Evolutionary conservation across 208 protist genomes (phyloP).

Genomic region (Leptomonas pyrrhocoris): DNA sequence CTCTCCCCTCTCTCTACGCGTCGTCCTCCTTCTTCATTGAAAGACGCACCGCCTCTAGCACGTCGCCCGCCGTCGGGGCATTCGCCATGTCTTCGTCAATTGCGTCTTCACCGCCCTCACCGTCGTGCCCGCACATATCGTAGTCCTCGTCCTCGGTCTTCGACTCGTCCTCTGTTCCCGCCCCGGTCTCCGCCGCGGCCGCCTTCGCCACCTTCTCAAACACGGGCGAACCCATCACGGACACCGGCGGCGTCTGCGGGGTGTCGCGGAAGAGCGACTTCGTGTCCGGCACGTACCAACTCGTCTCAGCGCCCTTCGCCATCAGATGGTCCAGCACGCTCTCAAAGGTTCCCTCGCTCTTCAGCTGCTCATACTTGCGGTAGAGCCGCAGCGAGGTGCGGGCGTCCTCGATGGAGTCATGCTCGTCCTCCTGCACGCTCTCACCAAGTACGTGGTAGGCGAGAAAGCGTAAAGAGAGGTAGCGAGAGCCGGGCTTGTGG

Average conservation of each 20-base stretch:
- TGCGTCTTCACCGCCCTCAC: constrained; percentile 18
- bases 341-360: constrained; percentile 79
- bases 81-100: constrained; percentile 21
- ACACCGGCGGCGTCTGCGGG: constrained; percentile 42
- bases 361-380: constrained; percentile 82
- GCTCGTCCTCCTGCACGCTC: constrained; percentile 95
- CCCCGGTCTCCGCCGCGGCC: constrained; percentile 2
- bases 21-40: constrained; percentile 37
- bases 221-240: constrained; percentile 60
- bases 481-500: constrained; percentile 85
- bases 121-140: constrained; percentile 16
- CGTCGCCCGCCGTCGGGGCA: constrained; percentile 26
- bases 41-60: constrained; percentile 36
- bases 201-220: constrained; percentile 34
- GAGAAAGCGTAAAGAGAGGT: constrained; percentile 95
- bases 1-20: background rate
- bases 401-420: constrained; percentile 97
- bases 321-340: constrained; percentile 82
- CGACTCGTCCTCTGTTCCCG: constrained; percentile 1
- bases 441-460: constrained; percentile 93
- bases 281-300: constrained; percentile 89
- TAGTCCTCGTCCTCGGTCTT: constrained; percentile 19
- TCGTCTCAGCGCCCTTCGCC: constrained; percentile 86
- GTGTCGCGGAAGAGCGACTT: constrained; percentile 55
- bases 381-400: constrained; percentile 93